A percentile compares a stretch with the other conserved stretches of the same genome.
Conservation (phyloP, 805 yeast species). For the Yarrowia sp. region DNA sequence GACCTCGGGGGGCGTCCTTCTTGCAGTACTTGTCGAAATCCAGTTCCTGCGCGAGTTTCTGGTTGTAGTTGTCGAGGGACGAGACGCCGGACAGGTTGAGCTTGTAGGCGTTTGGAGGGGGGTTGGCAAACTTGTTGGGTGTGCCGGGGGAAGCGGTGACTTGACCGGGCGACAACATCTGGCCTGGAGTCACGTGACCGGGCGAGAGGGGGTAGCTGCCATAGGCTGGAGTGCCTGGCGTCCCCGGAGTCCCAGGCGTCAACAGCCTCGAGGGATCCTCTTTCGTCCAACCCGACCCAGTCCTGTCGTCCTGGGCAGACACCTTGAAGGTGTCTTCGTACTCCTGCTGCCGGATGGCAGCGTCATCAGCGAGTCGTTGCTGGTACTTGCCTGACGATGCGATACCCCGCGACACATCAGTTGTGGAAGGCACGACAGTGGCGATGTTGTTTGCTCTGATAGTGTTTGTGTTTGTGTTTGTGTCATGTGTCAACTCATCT, state of each 20-base stretch:
- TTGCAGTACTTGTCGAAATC: constrained; percentile 24
- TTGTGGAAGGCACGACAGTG: constrained; percentile 7
- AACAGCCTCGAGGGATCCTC: neutral
- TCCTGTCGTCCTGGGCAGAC: neutral
- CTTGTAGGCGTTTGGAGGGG: constrained; percentile 15
- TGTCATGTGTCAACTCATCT: neutral
- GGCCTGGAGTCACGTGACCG: neutral
- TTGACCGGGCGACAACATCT: neutral
- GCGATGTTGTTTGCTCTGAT: neutral
- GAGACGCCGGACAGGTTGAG: constrained; percentile 1
- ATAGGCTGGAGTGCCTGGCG: neutral
- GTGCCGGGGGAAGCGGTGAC: neutral
- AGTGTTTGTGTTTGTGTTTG: neutral
- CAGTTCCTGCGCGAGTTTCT: constrained; percentile 24
- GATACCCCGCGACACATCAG: neutral
- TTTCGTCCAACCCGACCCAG: neutral
- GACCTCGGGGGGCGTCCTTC: constrained; percentile 6
- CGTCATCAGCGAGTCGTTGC: constrained; percentile 20
- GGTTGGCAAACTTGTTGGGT: constrained; percentile 5
- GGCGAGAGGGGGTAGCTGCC: neutral
- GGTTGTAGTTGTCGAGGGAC: constrained; percentile 3
- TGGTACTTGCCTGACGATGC: constrained; percentile 13
- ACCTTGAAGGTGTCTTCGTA: constrained; percentile 17
- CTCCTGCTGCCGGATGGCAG: constrained; percentile 4
- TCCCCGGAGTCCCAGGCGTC: neutral